Percentiles rank a stretch among this genome's conserved stretches.
phyloP scores from a whole-genome alignment of 257 asterid species.

The Forsythia suspensa region DNA sequence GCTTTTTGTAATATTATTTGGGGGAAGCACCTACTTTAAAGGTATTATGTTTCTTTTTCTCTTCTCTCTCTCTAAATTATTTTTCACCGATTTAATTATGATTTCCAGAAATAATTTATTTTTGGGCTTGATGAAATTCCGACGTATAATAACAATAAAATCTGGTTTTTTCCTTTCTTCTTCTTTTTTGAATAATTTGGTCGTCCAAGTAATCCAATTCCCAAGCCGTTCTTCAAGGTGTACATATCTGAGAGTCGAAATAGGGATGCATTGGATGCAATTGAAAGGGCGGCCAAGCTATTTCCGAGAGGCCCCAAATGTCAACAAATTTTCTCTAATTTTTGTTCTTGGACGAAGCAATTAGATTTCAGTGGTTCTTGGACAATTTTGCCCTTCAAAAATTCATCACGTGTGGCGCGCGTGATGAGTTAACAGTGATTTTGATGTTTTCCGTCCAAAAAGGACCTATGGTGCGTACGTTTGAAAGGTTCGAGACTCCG shows the following conservation, averaged over 20 bases:
- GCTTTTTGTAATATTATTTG: conserved; percentile 74
- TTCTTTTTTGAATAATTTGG: not conserved
- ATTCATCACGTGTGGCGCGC: too few species aligned
- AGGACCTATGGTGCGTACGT: too few species aligned
- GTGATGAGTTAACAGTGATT: too few species aligned
- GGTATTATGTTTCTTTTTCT: conserved; percentile 29
- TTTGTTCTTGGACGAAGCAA: too few species aligned
- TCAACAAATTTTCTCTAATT: conserved; percentile 54
- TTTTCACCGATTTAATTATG: not conserved
- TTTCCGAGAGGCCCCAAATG: conserved; percentile 65
- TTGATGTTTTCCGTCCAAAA: too few species aligned
- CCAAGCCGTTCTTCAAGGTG: conserved; percentile 35
- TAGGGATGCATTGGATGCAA: conserved; percentile 67
- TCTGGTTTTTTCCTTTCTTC: not conserved
- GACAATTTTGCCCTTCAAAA: too few species aligned
- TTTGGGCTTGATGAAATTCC: not conserved
- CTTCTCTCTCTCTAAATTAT: not conserved
- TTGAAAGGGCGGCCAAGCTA: conserved; percentile 72
- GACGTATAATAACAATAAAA: not conserved
- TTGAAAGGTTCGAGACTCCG: too few species aligned
- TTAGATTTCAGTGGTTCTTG: too few species aligned
- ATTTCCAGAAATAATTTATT: not conserved
- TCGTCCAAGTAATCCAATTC: too few species aligned
- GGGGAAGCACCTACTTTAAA: conserved; percentile 73
- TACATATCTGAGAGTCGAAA: conserved; percentile 91